Percentiles rank a stretch among this genome's conserved stretches.
Conservation (phyloP, 2,329 filamentous ascomycete genomes). For the Trichoderma breve region DNA sequence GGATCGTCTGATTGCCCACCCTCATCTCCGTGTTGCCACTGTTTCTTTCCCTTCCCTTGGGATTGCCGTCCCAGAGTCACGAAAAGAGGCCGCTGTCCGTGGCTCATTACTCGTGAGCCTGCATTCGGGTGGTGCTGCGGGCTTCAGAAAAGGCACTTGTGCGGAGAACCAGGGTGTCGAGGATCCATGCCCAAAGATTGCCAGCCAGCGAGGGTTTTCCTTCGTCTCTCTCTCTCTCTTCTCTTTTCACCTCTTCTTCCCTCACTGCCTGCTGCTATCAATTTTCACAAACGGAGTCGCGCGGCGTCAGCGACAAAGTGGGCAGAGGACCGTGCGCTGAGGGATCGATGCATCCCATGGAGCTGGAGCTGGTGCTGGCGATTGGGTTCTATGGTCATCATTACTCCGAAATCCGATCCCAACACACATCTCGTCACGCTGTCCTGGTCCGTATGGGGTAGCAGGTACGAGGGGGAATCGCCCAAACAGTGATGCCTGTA, state of each 20-base stretch:
- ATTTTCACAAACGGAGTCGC: neutral
- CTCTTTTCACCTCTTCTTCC: neutral
- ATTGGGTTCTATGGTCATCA: conserved; percentile 18
- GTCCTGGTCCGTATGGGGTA: neutral
- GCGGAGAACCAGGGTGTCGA: neutral
- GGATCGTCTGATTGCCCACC: neutral
- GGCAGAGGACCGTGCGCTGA: conserved; percentile 4
- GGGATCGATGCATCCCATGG: neutral
- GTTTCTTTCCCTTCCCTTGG: neutral
- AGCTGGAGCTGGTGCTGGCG: neutral
- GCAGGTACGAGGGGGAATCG: neutral
- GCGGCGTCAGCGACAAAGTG: conserved; percentile 10
- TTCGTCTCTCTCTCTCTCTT: neutral
- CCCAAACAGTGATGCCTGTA: neutral
- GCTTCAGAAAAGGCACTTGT: neutral
- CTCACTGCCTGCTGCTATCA: neutral
- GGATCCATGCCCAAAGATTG: neutral
- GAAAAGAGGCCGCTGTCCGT: neutral
- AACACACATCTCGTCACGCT: neutral
- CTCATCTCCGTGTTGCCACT: neutral
- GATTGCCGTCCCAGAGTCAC: neutral
- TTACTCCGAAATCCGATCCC: conserved; percentile 14
- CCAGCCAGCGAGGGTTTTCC: neutral
- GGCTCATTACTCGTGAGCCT: neutral
- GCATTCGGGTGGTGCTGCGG: neutral